Percentiles rank a stretch among this genome's conserved stretches.
Evolutionary conservation across 1,284 basidiomycete species (phyloP).

Genomic region (Golubevia sp.): DNA sequence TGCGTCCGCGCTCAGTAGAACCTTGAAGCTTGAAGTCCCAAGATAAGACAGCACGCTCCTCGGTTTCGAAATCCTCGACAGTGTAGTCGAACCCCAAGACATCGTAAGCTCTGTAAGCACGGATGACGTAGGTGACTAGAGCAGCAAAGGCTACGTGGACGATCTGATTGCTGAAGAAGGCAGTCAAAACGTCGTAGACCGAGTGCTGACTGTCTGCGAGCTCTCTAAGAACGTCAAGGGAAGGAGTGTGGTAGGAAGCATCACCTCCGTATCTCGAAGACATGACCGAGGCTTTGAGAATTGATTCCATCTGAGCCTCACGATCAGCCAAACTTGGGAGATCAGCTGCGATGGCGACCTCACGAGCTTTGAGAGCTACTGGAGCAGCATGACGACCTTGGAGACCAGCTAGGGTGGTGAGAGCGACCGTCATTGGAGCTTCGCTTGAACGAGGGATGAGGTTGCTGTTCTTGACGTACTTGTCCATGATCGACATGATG

Average conservation of each 20-base stretch:
- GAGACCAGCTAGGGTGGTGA: conserved; percentile 73
- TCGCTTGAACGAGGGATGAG: too few species aligned
- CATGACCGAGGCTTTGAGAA: conserved; percentile 85
- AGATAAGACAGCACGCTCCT: conserved; percentile 56
- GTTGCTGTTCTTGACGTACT: conserved; percentile 54
- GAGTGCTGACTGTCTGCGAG: conserved; percentile 94
- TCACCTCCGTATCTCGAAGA: conserved; percentile 80
- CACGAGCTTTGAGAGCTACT: conserved; percentile 86
- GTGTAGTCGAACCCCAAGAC: conserved; percentile 87
- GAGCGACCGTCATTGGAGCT: conserved; percentile 8
- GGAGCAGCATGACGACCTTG: conserved; percentile 67
- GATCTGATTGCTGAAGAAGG: conserved; percentile 82
- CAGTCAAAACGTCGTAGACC: conserved; percentile 93
- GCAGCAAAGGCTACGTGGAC: conserved; percentile 87
- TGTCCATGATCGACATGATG: conserved; percentile 81
- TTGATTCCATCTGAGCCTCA: conserved; percentile 87
- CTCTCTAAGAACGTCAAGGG: conserved; percentile 84
- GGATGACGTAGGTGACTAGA: conserved; percentile 92
- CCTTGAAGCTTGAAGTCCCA: conserved; percentile 69
- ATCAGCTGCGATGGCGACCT: conserved; percentile 92
- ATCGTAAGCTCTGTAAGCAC: conserved; percentile 93
- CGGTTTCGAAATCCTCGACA: conserved; percentile 72
- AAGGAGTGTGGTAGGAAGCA: conserved; percentile 68
- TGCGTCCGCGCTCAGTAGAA: conserved; percentile 65
- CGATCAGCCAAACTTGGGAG: conserved; percentile 97